Evolutionary conservation across 306 rosid species (phyloP).

Genomic region (Malus domestica): ASM211411v1 NC_041801.1:16822501-16823000

Average conservation of each 20-base stretch:
- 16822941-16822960: too few relatives aligned
- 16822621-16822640: too few relatives aligned
- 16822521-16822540: too few relatives aligned
- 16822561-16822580: too few relatives aligned
- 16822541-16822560: too few relatives aligned
- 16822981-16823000: too few relatives aligned
- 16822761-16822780: constrained; percentile 17
- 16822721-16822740: constrained; percentile 9
- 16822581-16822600: too few relatives aligned
- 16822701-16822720: neutral
- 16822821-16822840: neutral
- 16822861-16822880: neutral
- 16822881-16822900: neutral
- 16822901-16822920: neutral
- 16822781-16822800: neutral
- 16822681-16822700: neutral
- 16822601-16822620: too few relatives aligned
- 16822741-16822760: constrained; percentile 10
- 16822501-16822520: too few relatives aligned
- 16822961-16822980: too few relatives aligned
- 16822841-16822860: neutral
- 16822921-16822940: neutral
- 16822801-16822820: neutral
- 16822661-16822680: neutral
- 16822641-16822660: too few relatives aligned